Evolutionary conservation across 164 flowering plant species (phyloP).

Genomic region (Malania oleifera): DNA sequence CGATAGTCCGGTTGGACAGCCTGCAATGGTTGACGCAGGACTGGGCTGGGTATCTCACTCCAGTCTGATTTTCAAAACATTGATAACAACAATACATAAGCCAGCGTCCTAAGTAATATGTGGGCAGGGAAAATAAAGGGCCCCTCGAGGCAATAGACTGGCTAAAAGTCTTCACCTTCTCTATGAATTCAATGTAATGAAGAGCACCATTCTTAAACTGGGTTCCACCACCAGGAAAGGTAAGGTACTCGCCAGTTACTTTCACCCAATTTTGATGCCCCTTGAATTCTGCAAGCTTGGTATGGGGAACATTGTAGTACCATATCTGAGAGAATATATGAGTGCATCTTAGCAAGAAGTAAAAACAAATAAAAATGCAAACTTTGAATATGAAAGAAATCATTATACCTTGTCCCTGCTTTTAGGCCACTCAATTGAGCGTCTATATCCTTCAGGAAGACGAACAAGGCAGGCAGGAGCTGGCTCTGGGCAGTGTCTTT

Average conservation of each 20-base stretch:
- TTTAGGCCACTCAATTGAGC: slow-evolving; percentile 77
- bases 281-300: slow-evolving; percentile 72
- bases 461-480: slow-evolving; percentile 91
- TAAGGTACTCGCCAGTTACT: slow-evolving; percentile 78
- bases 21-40: no score
- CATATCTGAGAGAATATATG: slow-evolving; percentile 63
- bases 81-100: no score
- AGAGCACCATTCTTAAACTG: slow-evolving; percentile 94
- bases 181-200: slow-evolving; percentile 83
- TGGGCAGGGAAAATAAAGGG: no score
- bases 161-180: slow-evolving; percentile 41
- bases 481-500: slow-evolving; percentile 88
- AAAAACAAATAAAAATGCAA: not conserved
- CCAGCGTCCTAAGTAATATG: no score
- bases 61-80: no score
- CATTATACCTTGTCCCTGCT: slow-evolving; percentile 85
- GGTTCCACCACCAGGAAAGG: slow-evolving; percentile 99
- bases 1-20: no score
- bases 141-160: not conserved
- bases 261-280: slow-evolving; percentile 99
- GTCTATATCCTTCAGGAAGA: slow-evolving; percentile 77
- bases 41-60: no score
- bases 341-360: not conserved
- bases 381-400: not conserved
- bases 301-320: slow-evolving; percentile 91